Evolutionary conservation across 208 protist genomes (phyloP).

Genomic region (Trypanosoma vivax): DNA sequence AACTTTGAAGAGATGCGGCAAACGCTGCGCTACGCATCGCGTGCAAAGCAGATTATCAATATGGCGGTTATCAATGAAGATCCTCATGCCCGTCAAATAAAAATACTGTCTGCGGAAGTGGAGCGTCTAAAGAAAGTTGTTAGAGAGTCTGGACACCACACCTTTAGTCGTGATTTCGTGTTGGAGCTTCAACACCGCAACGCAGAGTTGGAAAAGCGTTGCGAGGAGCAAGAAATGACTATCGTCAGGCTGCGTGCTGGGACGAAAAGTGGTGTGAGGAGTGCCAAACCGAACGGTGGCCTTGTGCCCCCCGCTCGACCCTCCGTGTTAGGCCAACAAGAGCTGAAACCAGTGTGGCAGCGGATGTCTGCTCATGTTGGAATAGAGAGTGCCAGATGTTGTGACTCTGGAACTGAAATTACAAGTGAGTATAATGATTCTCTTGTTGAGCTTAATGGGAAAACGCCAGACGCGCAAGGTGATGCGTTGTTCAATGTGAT

Average conservation of each 20-base stretch:
- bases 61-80: constrained; percentile 90
- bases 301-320: constrained; percentile 14
- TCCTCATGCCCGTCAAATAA: constrained; percentile 59
- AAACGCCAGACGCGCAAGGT: too few species aligned
- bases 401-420: too few species aligned
- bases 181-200: constrained; percentile 15
- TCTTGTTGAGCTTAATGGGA: too few species aligned
- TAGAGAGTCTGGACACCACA: constrained; percentile 43
- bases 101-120: constrained; percentile 43
- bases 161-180: constrained; percentile 70
- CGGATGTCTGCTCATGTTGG: neutral
- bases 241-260: constrained; percentile 40
- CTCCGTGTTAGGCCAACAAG: constrained; percentile 3
- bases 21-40: constrained; percentile 88
- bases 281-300: constrained; percentile 8
- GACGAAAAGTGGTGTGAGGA: constrained; percentile 25
- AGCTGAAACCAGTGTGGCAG: neutral
- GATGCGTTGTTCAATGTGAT: too few species aligned
- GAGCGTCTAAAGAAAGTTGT: constrained; percentile 52
- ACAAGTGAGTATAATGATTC: too few species aligned
- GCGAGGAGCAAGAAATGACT: constrained; percentile 43
- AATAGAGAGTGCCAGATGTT: neutral
- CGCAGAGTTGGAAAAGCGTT: constrained; percentile 33
- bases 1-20: constrained; percentile 90
- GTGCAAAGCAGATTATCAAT: constrained; percentile 90